Evolutionary conservation across 495 filamentous ascomycete species (phyloP).

Genomic region (Penicillium roqueforti): DNA sequence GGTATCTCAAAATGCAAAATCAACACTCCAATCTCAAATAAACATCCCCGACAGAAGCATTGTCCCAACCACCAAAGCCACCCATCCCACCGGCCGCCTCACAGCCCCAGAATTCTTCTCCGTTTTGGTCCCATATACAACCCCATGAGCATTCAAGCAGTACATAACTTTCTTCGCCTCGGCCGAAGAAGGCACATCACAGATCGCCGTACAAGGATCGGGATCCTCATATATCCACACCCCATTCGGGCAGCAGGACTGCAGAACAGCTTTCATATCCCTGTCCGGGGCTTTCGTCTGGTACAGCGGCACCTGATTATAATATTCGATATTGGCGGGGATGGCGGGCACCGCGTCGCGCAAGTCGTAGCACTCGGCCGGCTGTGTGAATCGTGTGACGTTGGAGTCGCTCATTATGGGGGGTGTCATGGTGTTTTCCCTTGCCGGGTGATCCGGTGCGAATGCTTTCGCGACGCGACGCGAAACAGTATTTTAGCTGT

Average conservation of each 20-base stretch:
- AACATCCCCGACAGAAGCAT: conserved; percentile 8
- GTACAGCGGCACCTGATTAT: conserved; percentile 22
- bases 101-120: neutral
- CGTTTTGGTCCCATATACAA: conserved; percentile 10
- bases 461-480: neutral
- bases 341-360: conserved; percentile 9
- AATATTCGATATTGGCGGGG: conserved; percentile 3
- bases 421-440: neutral
- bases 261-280: conserved; percentile 9
- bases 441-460: neutral
- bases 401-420: conserved; percentile 1
- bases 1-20: conserved; percentile 3
- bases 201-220: conserved; percentile 18
- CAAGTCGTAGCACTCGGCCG: conserved; percentile 10
- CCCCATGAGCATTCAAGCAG: conserved; percentile 15
- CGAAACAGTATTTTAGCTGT: neutral
- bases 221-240: conserved; percentile 18
- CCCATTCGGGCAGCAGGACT: conserved; percentile 9
- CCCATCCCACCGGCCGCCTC: neutral
- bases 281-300: conserved; percentile 5
- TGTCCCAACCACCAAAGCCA: conserved; percentile 3
- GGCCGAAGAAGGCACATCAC: conserved; percentile 7
- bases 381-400: conserved; percentile 7
- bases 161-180: conserved; percentile 14
- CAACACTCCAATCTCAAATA: conserved; percentile 13